Conservation (phyloP, 2,329 filamentous ascomycete species). For the Aureobasidium uvarum region DNA sequence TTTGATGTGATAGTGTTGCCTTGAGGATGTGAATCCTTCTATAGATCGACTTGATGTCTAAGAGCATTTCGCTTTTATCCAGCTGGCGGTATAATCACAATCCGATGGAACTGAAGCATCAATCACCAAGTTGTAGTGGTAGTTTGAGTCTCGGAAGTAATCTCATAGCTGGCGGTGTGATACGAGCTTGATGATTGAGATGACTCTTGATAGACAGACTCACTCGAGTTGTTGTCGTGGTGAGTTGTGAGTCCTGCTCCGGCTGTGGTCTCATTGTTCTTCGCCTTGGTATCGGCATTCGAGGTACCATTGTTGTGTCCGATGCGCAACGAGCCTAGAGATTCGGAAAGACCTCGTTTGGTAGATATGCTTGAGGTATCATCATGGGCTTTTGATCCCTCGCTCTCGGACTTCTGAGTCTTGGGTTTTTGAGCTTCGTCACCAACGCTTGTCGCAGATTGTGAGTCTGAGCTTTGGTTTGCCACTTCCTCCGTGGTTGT, state of each 20-base stretch:
- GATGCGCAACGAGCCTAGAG: background rate
- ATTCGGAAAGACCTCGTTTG: background rate
- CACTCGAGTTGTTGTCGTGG: background rate
- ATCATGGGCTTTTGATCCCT: background rate
- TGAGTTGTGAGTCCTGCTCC: background rate
- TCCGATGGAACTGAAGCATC: background rate
- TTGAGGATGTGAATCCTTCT: no score
- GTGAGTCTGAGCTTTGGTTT: background rate
- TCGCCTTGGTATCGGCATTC: background rate
- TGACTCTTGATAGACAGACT: background rate
- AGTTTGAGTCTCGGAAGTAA: background rate
- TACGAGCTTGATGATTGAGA: constrained; percentile 6
- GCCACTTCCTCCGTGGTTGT: background rate
- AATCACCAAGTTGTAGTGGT: constrained; percentile 4
- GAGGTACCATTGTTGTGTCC: background rate
- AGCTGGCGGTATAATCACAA: background rate
- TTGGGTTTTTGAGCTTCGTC: background rate
- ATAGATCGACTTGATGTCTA: no score
- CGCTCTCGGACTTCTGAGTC: background rate
- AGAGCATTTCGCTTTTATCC: background rate
- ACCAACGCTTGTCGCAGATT: background rate
- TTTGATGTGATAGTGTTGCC: no score
- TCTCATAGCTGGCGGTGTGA: constrained; percentile 3
- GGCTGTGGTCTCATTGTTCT: background rate
- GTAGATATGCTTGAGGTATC: background rate